phyloP scores from a whole-genome alignment of 2,329 filamentous ascomycete genomes.

The Blastomyces gilchristii region DNA sequence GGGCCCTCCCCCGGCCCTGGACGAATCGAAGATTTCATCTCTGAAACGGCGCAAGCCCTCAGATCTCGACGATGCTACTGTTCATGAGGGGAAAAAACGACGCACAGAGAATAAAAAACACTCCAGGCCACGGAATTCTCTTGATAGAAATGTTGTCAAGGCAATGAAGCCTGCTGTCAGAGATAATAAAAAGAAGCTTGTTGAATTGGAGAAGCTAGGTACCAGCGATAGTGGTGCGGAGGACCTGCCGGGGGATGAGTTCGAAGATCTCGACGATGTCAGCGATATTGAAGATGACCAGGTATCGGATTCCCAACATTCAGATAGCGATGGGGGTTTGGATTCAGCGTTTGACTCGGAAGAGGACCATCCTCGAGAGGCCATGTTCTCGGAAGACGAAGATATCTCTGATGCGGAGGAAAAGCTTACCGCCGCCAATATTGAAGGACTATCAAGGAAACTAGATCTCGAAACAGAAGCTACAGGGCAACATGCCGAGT shows the following conservation, averaged over 20 bases:
- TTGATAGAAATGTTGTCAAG: slow-evolving; percentile 21
- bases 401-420: slow-evolving; percentile 82
- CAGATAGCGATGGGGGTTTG: slow-evolving; percentile 32
- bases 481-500: slow-evolving; percentile 72
- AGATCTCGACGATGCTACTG: slow-evolving; percentile 47
- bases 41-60: slow-evolving; percentile 75
- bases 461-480: slow-evolving; percentile 66
- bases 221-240: slow-evolving; percentile 28
- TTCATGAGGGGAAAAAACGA: slow-evolving; percentile 14
- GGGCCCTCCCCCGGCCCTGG: slow-evolving; percentile 70
- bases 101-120: slow-evolving; percentile 21
- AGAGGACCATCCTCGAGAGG: slow-evolving; percentile 48
- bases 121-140: slow-evolving; percentile 42
- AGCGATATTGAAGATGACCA: slow-evolving; percentile 38
- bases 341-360: slow-evolving; percentile 64
- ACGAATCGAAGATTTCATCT: slow-evolving; percentile 53
- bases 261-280: slow-evolving; percentile 35
- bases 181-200: slow-evolving; percentile 25
- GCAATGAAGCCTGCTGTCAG: slow-evolving; percentile 28
- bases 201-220: slow-evolving; percentile 31
- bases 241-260: slow-evolving; percentile 37
- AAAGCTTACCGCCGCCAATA: slow-evolving; percentile 88
- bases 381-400: slow-evolving; percentile 93
- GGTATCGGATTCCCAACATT: slow-evolving; percentile 44
- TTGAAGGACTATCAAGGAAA: slow-evolving; percentile 78